phyloP scores from a whole-genome alignment of 2,329 filamentous ascomycete genomes.

The Hymenoscyphus occultus region DNA sequence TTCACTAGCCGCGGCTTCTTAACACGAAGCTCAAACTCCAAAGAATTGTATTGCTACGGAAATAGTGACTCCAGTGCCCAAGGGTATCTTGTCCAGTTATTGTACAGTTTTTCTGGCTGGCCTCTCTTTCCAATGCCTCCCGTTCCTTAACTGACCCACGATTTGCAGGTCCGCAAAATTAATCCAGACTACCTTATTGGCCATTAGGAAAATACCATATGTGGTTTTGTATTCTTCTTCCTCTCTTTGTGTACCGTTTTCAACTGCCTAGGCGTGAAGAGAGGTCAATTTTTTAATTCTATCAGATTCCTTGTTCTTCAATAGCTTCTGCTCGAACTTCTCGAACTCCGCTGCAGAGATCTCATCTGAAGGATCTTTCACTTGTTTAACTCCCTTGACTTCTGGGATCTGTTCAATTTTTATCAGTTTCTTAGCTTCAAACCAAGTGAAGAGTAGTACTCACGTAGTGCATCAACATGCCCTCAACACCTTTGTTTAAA shows the following conservation, averaged over 20 bases:
- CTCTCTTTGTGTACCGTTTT: neutral
- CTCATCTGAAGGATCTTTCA: slow-evolving; percentile 89
- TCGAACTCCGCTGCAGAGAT: slow-evolving; percentile 83
- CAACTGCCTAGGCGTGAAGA: neutral
- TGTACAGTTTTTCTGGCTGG: neutral
- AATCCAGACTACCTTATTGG: neutral
- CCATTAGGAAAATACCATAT: neutral
- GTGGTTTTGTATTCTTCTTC: neutral
- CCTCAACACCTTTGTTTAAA: slow-evolving; percentile 95
- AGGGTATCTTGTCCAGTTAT: slow-evolving; percentile 3
- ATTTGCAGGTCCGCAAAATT: neutral
- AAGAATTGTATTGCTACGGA: neutral
- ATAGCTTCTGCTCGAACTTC: slow-evolving; percentile 85
- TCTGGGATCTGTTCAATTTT: slow-evolving; percentile 72
- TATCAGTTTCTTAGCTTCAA: slow-evolving; percentile 27
- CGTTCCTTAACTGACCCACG: neutral
- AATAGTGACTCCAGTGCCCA: neutral
- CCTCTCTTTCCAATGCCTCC: neutral
- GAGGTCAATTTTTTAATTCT: neutral
- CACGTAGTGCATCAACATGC: slow-evolving; percentile 96
- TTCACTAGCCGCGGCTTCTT: neutral
- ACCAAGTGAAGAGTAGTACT: slow-evolving; percentile 41
- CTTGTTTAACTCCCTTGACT: slow-evolving; percentile 87
- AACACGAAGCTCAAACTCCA: neutral
- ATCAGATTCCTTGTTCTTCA: neutral